phyloP scores from a whole-genome alignment of 495 filamentous ascomycete species.

The Immersiella caudata region DNA sequence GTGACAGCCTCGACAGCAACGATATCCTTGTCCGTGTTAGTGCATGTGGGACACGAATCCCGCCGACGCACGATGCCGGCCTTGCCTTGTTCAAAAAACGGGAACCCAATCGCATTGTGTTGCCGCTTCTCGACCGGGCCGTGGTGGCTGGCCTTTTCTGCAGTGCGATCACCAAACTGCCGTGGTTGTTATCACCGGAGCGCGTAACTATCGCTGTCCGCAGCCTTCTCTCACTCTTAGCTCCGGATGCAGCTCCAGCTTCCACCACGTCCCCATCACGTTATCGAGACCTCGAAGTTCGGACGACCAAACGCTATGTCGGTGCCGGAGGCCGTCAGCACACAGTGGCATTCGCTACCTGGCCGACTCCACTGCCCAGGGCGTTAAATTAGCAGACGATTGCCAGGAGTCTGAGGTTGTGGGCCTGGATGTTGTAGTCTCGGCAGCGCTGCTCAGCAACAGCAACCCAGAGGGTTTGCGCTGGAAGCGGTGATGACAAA shows the following conservation, averaged over 20 bases:
- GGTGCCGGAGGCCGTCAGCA: not conserved
- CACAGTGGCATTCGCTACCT: not conserved
- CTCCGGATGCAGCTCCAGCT: not conserved
- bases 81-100: constrained; percentile 16
- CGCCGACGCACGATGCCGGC: constrained; percentile 3
- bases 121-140: constrained; percentile 14
- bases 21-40: constrained; percentile 21
- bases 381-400: not conserved
- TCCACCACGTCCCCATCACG: too few species aligned
- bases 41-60: constrained; percentile 16
- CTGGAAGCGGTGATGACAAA: constrained; percentile 5
- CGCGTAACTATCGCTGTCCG: not conserved
- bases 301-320: not conserved
- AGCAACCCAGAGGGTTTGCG: not conserved
- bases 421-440: constrained; percentile 1
- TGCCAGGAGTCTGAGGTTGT: not conserved
- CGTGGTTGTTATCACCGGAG: not conserved
- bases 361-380: not conserved
- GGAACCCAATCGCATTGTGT: constrained; percentile 27
- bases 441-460: constrained; percentile 11
- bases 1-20: constrained; percentile 18
- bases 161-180: not conserved
- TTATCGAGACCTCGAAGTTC: not conserved
- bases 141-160: constrained; percentile 7
- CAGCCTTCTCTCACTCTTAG: not conserved